Conservation (phyloP, 352 stramenopile species). For the Globisporangium nagaii region DNA sequence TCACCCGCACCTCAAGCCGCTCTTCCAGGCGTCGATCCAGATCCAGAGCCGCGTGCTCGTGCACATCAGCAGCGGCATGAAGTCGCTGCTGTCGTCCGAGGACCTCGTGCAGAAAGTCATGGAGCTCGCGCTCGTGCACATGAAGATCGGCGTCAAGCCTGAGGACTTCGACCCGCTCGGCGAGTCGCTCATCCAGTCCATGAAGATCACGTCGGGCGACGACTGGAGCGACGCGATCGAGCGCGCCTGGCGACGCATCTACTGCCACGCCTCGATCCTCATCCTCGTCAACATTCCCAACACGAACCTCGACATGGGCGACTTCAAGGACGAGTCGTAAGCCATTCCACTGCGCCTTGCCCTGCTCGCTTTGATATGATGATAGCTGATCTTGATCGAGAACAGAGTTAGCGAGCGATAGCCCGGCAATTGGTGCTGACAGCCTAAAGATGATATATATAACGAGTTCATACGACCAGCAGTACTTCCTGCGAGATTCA, state of each 20-base stretch:
- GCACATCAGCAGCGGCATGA: conserved; percentile 62
- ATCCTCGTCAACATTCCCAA: conserved; percentile 67
- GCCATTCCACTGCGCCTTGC: too few relatives aligned
- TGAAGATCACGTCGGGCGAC: conserved; percentile 40
- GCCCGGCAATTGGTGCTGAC: too few relatives aligned
- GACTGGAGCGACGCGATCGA: conserved; percentile 49
- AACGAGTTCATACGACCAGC: too few relatives aligned
- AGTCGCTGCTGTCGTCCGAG: conserved; percentile 46
- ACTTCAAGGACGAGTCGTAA: conserved; percentile 16
- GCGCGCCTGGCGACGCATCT: conserved; percentile 47
- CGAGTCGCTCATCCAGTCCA: conserved; percentile 51
- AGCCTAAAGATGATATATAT: too few relatives aligned
- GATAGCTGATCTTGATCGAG: too few relatives aligned
- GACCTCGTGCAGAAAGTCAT: conserved; percentile 58
- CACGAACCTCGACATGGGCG: conserved; percentile 32
- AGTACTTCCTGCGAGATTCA: too few relatives aligned
- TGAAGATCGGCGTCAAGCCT: conserved; percentile 63
- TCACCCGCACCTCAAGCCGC: conserved; percentile 47
- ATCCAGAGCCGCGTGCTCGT: conserved; percentile 58
- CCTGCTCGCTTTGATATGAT: too few relatives aligned
- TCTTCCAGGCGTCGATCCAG: conserved; percentile 56
- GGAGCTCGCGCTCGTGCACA: conserved; percentile 47
- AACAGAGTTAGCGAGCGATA: too few relatives aligned
- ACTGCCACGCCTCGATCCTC: conserved; percentile 50
- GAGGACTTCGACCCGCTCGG: conserved; percentile 60